Evolutionary conservation across 2,329 filamentous ascomycete species (phyloP).

Genomic region (Raffaelea arxii): DNA sequence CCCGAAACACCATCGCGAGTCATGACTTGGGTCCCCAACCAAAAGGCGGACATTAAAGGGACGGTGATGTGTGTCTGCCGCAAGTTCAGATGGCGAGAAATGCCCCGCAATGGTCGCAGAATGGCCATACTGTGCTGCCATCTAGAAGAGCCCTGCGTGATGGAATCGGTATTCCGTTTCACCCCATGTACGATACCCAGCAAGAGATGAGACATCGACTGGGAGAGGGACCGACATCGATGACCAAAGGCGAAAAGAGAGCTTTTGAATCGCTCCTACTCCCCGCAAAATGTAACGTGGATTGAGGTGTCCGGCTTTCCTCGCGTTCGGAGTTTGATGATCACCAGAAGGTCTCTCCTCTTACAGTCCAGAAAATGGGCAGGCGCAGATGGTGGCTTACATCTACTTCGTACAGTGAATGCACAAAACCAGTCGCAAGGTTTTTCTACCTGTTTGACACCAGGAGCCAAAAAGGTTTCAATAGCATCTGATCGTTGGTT

Average conservation of each 20-base stretch:
- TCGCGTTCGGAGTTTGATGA: neutral
- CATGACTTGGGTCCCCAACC: neutral
- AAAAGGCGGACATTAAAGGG: constrained; percentile 2
- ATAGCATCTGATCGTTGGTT: neutral
- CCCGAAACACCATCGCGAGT: neutral
- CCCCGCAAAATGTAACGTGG: constrained; percentile 4
- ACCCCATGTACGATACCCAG: neutral
- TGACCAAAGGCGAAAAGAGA: constrained; percentile 1
- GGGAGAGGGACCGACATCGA: no score
- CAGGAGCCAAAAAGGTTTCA: constrained; percentile 1
- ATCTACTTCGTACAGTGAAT: neutral
- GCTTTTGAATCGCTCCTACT: neutral
- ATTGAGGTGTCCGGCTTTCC: neutral
- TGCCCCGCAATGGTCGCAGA: neutral
- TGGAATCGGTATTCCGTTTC: neutral
- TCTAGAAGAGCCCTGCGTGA: neutral
- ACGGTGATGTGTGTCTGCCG: neutral
- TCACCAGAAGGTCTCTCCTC: neutral
- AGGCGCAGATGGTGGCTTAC: neutral
- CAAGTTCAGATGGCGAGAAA: neutral
- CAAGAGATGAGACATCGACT: constrained; percentile 3
- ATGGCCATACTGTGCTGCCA: neutral
- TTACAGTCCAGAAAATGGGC: neutral
- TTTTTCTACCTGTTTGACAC: neutral
- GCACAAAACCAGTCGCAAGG: neutral